phyloP scores from a whole-genome alignment of 257 asterid species.

The Solanum lycopersicoides region DNA sequence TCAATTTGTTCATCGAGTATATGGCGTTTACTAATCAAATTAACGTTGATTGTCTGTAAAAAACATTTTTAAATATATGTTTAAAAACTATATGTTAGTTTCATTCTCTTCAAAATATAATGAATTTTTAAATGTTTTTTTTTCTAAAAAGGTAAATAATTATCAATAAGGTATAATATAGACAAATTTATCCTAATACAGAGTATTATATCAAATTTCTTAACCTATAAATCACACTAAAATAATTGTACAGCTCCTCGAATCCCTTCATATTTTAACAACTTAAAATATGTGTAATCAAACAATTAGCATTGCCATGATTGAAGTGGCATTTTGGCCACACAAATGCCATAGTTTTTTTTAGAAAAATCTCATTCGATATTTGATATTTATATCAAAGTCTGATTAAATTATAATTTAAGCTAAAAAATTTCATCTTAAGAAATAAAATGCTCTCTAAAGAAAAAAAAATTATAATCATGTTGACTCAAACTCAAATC shows the following conservation, averaged over 20 bases:
- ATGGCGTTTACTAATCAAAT: neutral
- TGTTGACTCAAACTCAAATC: fast-evolving
- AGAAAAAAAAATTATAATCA: fast-evolving
- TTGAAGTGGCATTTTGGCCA: neutral
- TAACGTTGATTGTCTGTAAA: neutral
- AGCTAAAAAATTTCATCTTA: fast-evolving
- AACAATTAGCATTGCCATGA: neutral
- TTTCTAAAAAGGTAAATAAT: neutral
- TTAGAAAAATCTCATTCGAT: too few species aligned
- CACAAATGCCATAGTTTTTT: neutral
- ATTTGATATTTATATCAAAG: fast-evolving
- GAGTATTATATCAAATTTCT: neutral
- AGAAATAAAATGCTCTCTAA: fast-evolving
- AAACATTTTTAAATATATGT: neutral
- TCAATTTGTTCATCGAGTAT: neutral
- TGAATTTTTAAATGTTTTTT: neutral
- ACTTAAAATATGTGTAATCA: neutral
- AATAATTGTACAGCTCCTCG: neutral
- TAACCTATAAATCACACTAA: neutral
- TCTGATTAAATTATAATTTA: fast-evolving
- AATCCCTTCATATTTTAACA: neutral
- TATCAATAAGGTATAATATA: neutral
- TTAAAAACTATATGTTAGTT: neutral
- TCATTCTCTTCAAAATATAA: neutral
- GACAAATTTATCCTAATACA: neutral